Base-by-base conservation (phyloP, 345 rosid genomes). In the Citrus australasica region DNA sequence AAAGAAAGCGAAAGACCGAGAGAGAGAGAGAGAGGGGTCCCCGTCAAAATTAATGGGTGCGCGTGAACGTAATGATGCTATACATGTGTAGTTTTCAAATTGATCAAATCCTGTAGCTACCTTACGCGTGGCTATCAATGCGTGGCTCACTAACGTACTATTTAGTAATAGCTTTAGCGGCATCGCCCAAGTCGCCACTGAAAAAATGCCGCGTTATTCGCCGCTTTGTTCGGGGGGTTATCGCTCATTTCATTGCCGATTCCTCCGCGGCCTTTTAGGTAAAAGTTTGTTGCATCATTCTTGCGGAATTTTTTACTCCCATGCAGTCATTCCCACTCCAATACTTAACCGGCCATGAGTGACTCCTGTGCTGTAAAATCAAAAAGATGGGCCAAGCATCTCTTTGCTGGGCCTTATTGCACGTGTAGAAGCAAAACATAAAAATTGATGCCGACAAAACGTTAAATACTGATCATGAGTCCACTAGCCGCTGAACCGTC, bases 241-340 rank as follows among this genome's bases (percentile, higher is more conserved):
- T 56, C n/a, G 30, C 27, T 19, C 70, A 67, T 72, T 48, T 64
- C 72, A 32, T 82, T 79, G 76, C 62, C 79, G 76, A 74, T 73
- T 77, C 64, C 64, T 82, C 81, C 73, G 59, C 25, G 76, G 79
- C 76, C 58, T 81, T 78, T 74, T 78, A 24, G 75, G 66, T 71
- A 22, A 65, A 25, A 56, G 73, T 67, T 37, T 46, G 78, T 78
- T 67, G 51, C 69, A 25, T 75, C 76, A 35, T 19, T 40, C 68
- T 21, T 37, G 4, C 22, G 1, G 51, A 46, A 46, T 1, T 1
- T 13, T 48, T 42, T 21, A 6, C 70, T 64, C 21, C 30, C 6
- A 6, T 22, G 78, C 24, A 17, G 7, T 22, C 69, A 42, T 40
- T 28, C 61, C n/a, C 38, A 48, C n/a, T 7, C 16, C 30, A 46